Base-by-base conservation (phyloP, 2,329 filamentous ascomycete species). In the Lecanicillium sp. region DNA sequence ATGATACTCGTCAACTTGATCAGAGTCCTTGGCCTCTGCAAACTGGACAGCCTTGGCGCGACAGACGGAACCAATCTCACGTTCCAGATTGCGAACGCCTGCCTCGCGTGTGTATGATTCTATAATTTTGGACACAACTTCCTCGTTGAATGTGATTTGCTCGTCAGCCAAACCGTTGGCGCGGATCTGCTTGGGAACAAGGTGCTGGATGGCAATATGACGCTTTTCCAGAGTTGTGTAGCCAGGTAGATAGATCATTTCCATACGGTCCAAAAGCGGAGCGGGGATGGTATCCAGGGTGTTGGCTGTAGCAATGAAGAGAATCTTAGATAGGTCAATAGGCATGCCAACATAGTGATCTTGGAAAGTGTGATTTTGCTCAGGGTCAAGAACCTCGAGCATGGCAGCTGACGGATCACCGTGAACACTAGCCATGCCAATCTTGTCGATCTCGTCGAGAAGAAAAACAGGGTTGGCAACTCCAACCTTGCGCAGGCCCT, bases 221-320 rank as follows among this genome's bases (percentile, higher is more conserved):
- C 87, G 78, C 68, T 98, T 98, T 68, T 98, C 92, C 14, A 96
- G 73, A 5, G 89, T 95, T 0, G 92, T 98, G 67, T 98, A 98
- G 48, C 92, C 92, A 2, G 88, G 86, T 16, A 98, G 75, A 48
- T 85, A 77, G 39, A 98, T 95, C 6, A 83, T 94, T 64, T 98
- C 92, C 90, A 98, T 95, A 43, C 92, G 83, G 62, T 98, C 92
- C 11, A 98, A 73, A 3, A 98, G 69, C 14, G 92, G 89, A n/a
- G 88, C 72, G 3, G 92, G 89, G 38, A 98, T 98, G 1, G 89
- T 95, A 53, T 96, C 90, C 17, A 96, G 72, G 9, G 78, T 87
- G 63, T 98, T 98, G 33, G 92, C 92, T 0, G 92, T 98, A 6
- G 92, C 92, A 52, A 98, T 95, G 65, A 98, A 98, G 9, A 98